phyloP scores from a whole-genome alignment of 2,329 filamentous ascomycete species.

The Xylariaceae sp. region DNA sequence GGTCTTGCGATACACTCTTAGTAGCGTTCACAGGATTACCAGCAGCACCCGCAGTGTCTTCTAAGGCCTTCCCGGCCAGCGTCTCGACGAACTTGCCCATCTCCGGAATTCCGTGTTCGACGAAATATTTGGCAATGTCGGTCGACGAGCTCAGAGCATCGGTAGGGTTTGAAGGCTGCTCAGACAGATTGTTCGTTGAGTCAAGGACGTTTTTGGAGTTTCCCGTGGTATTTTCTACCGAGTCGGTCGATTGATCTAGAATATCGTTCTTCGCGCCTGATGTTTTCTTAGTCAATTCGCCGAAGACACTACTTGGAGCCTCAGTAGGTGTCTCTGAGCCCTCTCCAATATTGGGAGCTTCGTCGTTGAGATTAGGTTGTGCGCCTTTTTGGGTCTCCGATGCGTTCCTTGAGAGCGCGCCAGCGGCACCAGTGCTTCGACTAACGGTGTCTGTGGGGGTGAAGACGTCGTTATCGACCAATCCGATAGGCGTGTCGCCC shows the following conservation, averaged over 20 bases:
- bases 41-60: conserved; percentile 8
- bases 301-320: background rate
- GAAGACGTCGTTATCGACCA: conserved; percentile 26
- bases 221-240: conserved; percentile 8
- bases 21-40: conserved; percentile 12
- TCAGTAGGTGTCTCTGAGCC: background rate
- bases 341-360: background rate
- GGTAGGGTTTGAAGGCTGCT: conserved; percentile 10
- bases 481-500: conserved; percentile 20
- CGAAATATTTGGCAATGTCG: conserved; percentile 34
- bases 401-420: conserved; percentile 15
- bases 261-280: conserved; percentile 1
- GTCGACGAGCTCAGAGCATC: conserved; percentile 25
- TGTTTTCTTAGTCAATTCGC: background rate
- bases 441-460: conserved; percentile 33
- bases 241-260: background rate
- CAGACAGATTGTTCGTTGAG: conserved; percentile 6
- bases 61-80: conserved; percentile 19
- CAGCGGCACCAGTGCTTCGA: conserved; percentile 23
- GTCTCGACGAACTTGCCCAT: conserved; percentile 36
- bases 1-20: too few species aligned
- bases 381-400: conserved; percentile 16
- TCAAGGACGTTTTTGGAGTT: conserved; percentile 12
- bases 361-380: conserved; percentile 12
- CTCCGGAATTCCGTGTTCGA: conserved; percentile 32